Percentiles rank a stretch among this genome's conserved stretches.
These are phyloP conservation scores for Mucuna pruriens DNA, from an alignment of 306 rosid genomes.

Conservation along the genomic window DNA sequence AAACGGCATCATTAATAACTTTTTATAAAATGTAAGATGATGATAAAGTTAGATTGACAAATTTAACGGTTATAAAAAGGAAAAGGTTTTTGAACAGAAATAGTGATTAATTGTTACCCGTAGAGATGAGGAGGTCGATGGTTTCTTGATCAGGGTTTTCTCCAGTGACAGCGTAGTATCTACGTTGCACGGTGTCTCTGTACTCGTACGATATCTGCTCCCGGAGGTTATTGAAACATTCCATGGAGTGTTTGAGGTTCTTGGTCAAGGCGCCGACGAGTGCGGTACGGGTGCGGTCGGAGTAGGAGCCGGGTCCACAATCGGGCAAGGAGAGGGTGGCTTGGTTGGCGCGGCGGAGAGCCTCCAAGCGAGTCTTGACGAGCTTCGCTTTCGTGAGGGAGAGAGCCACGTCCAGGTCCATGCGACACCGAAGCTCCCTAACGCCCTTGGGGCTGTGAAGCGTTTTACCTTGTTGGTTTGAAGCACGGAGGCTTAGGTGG, in stretches of 20 bases:
- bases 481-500: conserved; percentile 46
- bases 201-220: conserved; percentile 83
- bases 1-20: background rate
- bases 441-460: conserved; percentile 76
- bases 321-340: conserved; percentile 57
- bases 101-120: conserved; percentile 46
- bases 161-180: conserved; percentile 89
- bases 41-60: background rate
- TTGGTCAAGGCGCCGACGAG: conserved; percentile 76
- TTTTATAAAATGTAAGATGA: background rate
- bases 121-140: conserved; percentile 80
- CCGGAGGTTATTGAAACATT: conserved; percentile 65
- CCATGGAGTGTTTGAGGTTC: conserved; percentile 84
- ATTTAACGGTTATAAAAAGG: too few species aligned
- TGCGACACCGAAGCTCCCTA: conserved; percentile 80
- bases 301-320: conserved; percentile 82
- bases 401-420: conserved; percentile 79
- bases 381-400: conserved; percentile 81
- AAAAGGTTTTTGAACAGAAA: background rate
- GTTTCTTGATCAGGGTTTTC: conserved; percentile 85
- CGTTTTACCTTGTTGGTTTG: conserved; percentile 73
- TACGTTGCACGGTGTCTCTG: conserved; percentile 78
- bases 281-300: conserved; percentile 76
- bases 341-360: conserved; percentile 78
- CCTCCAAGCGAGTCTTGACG: conserved; percentile 72